Percentiles rank a stretch among this genome's conserved stretches.
Evolutionary conservation across 2,329 filamentous ascomycete species (phyloP).

Genomic region (Ophiocordyceps camponoti-leonardi): DNA sequence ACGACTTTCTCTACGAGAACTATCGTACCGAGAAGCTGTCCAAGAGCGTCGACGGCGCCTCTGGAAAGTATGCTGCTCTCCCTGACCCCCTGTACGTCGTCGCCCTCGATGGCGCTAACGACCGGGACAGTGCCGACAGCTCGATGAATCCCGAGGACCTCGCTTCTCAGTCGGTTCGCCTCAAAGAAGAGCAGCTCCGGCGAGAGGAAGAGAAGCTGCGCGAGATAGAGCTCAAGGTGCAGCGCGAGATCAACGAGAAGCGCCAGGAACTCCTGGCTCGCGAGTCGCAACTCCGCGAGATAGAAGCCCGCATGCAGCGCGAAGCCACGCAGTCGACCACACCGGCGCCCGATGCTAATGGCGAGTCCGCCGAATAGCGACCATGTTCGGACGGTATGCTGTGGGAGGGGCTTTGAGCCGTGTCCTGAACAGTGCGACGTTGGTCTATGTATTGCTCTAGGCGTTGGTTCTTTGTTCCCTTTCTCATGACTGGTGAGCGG

Average conservation of each 20-base stretch:
- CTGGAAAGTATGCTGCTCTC: conserved; percentile 55
- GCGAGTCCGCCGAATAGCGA: conserved; percentile 32
- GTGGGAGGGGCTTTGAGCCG: conserved; percentile 13
- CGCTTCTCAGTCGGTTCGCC: conserved; percentile 87
- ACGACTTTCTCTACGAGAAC: conserved; percentile 99
- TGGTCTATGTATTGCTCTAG: conserved; percentile 27
- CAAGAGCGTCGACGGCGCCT: conserved; percentile 92
- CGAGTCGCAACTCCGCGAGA: conserved; percentile 96
- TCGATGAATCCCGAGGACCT: conserved; percentile 98
- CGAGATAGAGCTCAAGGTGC: conserved; percentile 98
- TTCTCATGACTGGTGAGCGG: conserved; percentile 24
- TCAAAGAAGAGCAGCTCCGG: conserved; percentile 98
- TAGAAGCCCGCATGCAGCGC: conserved; percentile 92
- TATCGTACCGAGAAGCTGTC: conserved; percentile 99
- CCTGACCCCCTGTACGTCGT: neutral
- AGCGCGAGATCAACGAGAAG: conserved; percentile 99
- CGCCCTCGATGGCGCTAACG: conserved; percentile 13
- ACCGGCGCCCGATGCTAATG: conserved; percentile 32
- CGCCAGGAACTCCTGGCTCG: conserved; percentile 93
- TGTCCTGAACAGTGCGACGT: conserved; percentile 19
- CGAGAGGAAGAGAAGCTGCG: conserved; percentile 99
- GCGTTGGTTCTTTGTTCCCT: conserved; percentile 27
- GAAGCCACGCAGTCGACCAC: conserved; percentile 40
- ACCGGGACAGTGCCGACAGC: conserved; percentile 35
- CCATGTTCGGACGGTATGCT: conserved; percentile 10